A percentile compares a stretch with the other conserved stretches of the same genome.
These are phyloP conservation scores for Pseudonectria foliicola DNA, from an alignment of 2,329 filamentous ascomycete species.

Conservation along the genomic window DNA sequence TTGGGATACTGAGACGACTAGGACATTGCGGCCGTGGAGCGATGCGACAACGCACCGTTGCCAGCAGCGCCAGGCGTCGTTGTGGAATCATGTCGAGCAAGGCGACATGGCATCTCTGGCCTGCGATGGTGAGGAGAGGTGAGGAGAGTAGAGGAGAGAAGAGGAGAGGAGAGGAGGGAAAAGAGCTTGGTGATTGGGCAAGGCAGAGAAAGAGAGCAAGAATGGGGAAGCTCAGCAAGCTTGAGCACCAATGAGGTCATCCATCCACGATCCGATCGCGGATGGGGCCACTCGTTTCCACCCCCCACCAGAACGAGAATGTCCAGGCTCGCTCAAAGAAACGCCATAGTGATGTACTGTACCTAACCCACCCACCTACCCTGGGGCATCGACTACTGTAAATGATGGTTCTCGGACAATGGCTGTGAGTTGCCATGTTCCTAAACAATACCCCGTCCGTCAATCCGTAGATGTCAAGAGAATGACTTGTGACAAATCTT, in stretches of 20 bases:
- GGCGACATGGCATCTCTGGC: background rate
- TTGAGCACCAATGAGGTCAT: constrained; percentile 9
- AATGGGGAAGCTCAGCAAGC: background rate
- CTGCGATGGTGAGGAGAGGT: background rate
- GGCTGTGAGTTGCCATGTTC: too few species aligned
- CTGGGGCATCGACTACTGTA: too few species aligned
- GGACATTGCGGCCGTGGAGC: constrained; percentile 2
- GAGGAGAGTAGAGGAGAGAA: too few species aligned
- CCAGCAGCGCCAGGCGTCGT: constrained; percentile 2
- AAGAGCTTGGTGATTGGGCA: background rate
- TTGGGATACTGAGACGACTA: background rate
- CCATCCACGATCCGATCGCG: constrained; percentile 7
- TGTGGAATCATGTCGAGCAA: background rate
- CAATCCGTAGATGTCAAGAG: too few species aligned
- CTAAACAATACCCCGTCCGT: too few species aligned
- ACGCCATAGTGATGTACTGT: too few species aligned
- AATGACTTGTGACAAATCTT: too few species aligned
- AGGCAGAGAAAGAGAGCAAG: background rate
- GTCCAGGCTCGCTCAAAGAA: too few species aligned
- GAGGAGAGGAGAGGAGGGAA: too few species aligned
- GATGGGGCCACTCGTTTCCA: background rate
- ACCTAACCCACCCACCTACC: too few species aligned
- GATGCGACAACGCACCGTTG: background rate
- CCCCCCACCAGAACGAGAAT: too few species aligned
- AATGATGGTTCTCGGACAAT: too few species aligned